These are phyloP conservation scores for Senna siamea DNA, from an alignment of 306 rosid species.

Conservation along the genomic window DNA sequence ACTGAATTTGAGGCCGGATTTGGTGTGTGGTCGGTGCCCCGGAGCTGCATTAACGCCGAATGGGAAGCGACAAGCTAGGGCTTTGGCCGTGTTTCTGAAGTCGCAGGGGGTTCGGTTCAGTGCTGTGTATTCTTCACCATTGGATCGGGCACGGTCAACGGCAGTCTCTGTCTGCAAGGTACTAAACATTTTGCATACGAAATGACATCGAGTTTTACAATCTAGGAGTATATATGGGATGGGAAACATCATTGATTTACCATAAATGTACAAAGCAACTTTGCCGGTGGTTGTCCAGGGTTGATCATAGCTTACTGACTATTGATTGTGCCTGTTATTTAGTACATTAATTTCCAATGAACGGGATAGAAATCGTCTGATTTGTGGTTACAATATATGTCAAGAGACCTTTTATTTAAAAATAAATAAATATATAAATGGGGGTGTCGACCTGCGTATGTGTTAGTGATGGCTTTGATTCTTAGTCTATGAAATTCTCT, in stretches of 20 bases:
- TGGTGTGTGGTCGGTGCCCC: constrained; percentile 80
- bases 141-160: constrained; percentile 86
- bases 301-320: background rate
- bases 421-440: background rate
- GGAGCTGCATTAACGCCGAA: constrained; percentile 65
- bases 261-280: constrained; percentile 8
- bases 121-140: constrained; percentile 79
- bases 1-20: constrained; percentile 73
- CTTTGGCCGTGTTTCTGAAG: constrained; percentile 88
- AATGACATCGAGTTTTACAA: constrained; percentile 16
- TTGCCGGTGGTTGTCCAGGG: background rate
- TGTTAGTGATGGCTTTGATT: background rate
- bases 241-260: constrained; percentile 2
- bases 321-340: background rate
- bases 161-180: constrained; percentile 83
- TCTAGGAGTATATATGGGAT: background rate
- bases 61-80: constrained; percentile 93
- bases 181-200: background rate
- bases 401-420: background rate
- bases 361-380: background rate
- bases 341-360: background rate
- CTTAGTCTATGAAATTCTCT: background rate
- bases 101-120: constrained; percentile 84
- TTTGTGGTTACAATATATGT: background rate
- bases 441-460: constrained; percentile 16